A percentile compares a stretch with the other conserved stretches of the same genome.
These are phyloP conservation scores for Thinopyrum elongatum DNA, from an alignment of 176 grass and related monocot genomes.

Conservation along the genomic window DNA sequence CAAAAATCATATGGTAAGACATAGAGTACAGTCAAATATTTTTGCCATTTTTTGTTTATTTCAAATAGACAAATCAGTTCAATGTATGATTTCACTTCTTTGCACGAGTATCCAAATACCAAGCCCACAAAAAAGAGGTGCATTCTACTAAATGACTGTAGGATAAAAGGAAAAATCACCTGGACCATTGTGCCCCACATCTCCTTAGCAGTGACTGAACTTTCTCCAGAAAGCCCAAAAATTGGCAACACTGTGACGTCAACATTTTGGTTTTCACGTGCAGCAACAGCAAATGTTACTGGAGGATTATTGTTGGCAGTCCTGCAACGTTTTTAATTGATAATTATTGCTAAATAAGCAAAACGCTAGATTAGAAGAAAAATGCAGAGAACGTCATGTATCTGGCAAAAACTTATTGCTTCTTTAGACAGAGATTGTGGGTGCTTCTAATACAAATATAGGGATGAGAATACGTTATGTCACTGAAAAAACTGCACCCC, in stretches of 20 bases:
- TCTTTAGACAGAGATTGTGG: neutral
- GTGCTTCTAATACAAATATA: neutral
- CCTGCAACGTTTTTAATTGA: slow-evolving; percentile 43
- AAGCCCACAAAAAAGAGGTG: neutral
- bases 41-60: slow-evolving; percentile 23
- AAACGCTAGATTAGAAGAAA: neutral
- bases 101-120: neutral
- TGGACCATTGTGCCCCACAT: slow-evolving; percentile 91
- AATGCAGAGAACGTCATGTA: neutral
- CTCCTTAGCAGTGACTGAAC: slow-evolving; percentile 71
- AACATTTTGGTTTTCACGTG: slow-evolving; percentile 91
- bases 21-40: neutral
- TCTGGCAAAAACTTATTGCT: slow-evolving; percentile 4
- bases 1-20: slow-evolving; percentile 33
- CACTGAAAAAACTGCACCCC: neutral
- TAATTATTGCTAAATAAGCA: slow-evolving; percentile 17
- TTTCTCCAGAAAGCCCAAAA: slow-evolving; percentile 89
- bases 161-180: slow-evolving; percentile 38
- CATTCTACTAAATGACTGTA: neutral
- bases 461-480: neutral
- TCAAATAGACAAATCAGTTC: neutral
- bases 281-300: slow-evolving; percentile 93
- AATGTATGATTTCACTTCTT: neutral
- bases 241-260: slow-evolving; percentile 79
- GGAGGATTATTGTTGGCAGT: slow-evolving; percentile 88